Evolutionary conservation across 2,329 filamentous ascomycete genomes (phyloP).

Genomic region (Trichoderma lentiforme): DNA sequence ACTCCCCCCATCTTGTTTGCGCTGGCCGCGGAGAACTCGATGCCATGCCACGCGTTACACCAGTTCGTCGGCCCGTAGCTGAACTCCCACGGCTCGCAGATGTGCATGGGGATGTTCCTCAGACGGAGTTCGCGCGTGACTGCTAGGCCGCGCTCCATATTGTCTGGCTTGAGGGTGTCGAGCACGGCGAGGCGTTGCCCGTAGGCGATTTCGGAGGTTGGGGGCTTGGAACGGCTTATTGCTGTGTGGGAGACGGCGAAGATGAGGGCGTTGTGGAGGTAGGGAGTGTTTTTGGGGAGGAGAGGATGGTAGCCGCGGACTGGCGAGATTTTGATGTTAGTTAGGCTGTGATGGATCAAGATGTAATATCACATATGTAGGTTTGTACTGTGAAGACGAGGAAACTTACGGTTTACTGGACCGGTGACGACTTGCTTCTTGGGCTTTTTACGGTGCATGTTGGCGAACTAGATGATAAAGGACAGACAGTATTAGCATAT

Average conservation of each 20-base stretch:
- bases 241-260: slow-evolving; percentile 12
- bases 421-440: slow-evolving; percentile 18
- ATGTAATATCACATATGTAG: too few relatives aligned
- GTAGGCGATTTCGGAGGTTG: slow-evolving; percentile 21
- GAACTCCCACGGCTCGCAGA: slow-evolving; percentile 23
- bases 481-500: neutral
- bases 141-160: slow-evolving; percentile 16
- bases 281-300: slow-evolving; percentile 16
- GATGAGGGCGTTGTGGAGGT: slow-evolving; percentile 23
- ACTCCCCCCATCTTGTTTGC: neutral
- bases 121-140: slow-evolving; percentile 14
- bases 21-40: slow-evolving; percentile 20
- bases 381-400: too few relatives aligned
- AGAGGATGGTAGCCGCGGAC: slow-evolving; percentile 21
- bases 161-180: slow-evolving; percentile 28
- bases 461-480: slow-evolving; percentile 5
- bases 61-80: slow-evolving; percentile 22
- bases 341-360: neutral
- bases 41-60: slow-evolving; percentile 21
- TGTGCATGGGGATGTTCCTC: slow-evolving; percentile 8
- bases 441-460: slow-evolving; percentile 19
- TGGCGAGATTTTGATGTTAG: neutral
- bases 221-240: slow-evolving; percentile 19
- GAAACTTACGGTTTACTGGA: slow-evolving; percentile 1
- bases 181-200: slow-evolving; percentile 19